phyloP scores from a whole-genome alignment of 2,329 filamentous ascomycete genomes.

The Xenoacremonium recifei region DNA sequence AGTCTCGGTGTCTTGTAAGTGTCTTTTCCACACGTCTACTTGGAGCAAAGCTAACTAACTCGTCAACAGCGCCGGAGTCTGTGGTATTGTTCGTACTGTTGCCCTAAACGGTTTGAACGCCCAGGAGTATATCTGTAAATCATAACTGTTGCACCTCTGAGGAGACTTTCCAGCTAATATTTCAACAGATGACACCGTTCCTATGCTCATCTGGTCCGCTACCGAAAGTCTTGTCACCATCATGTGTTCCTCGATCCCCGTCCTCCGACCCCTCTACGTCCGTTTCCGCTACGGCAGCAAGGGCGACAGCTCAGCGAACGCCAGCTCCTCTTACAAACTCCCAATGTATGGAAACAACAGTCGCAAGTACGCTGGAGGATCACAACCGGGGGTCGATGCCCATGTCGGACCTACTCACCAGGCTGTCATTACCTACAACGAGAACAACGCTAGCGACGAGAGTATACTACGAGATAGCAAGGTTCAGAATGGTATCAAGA shows the following conservation, averaged over 20 bases:
- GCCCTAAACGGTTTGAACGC: slow-evolving; percentile 12
- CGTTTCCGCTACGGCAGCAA: too few species aligned
- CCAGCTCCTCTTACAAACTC: too few species aligned
- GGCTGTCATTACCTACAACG: too few species aligned
- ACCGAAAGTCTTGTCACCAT: slow-evolving; percentile 37
- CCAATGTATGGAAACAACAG: too few species aligned
- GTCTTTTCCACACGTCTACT: slow-evolving; percentile 1
- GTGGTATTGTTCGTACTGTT: slow-evolving; percentile 14
- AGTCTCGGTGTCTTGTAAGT: slow-evolving; percentile 39
- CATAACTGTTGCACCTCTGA: not conserved
- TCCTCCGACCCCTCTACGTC: slow-evolving; percentile 37
- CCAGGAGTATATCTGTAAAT: slow-evolving; percentile 13
- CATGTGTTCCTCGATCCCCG: slow-evolving; percentile 38
- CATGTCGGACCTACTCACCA: too few species aligned
- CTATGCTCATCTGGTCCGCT: slow-evolving; percentile 35
- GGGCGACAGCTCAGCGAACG: too few species aligned
- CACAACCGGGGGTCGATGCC: too few species aligned
- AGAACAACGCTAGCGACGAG: too few species aligned
- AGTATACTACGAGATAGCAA: too few species aligned
- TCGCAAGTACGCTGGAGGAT: too few species aligned
- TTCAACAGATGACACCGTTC: slow-evolving; percentile 31
- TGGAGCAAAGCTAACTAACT: not conserved
- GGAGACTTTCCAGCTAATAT: slow-evolving; percentile 1
- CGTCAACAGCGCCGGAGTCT: slow-evolving; percentile 10
- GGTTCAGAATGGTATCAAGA: too few species aligned